Base-by-base conservation (phyloP, 441 rosid species). In the Corymbia calophylla region DNA sequence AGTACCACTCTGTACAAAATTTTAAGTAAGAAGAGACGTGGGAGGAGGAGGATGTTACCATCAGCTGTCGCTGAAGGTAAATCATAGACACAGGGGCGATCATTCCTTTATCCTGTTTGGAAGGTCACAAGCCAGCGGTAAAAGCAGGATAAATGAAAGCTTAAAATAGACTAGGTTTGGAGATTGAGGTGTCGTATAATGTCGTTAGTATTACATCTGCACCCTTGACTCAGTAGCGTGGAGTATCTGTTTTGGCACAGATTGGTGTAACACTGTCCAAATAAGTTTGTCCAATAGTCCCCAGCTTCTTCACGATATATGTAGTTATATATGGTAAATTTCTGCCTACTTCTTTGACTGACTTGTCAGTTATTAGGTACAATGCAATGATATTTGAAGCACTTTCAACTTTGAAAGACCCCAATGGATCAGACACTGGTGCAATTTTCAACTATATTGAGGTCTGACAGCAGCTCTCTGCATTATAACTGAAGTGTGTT, bases 311-410 rank as follows among this genome's bases (percentile, higher is more conserved):
- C 17, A 23, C 1, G 6, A 44, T 77, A 12, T 77, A 44, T 77
- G 51, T 44, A 23, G 84, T 77, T 77, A 77, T 44, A 44, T 39
- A 77, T 77, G 31, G 84, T 77, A 77, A 73, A 77, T 77, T 77
- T 77, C 49, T 1, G 3, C 84, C 84, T 44, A 88, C 48, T 88
- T 87, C 77, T 85, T 89, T 80, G 90, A 88, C 86, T 87, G 89
- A 70, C 84, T 81, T 47, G 51, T 86, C 7, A 39, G 82, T 64
- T 82, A 32, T n/a, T 90, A 94, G 95, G 94, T 93, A 94, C 87
- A 90, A 92, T 93, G 93, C 91, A 58, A 73, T 94, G 96, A 94
- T 96, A 87, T 92, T 94, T 85, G 96, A 96, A 94, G 98, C 98
- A 23, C 91, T 96, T 92, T 64, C 93, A 49, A 91, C 91, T 11